Percentiles rank a stretch among this genome's conserved stretches.
Conservation (phyloP, 768 basidiomycete species). For the Agaricus blazei region DNA sequence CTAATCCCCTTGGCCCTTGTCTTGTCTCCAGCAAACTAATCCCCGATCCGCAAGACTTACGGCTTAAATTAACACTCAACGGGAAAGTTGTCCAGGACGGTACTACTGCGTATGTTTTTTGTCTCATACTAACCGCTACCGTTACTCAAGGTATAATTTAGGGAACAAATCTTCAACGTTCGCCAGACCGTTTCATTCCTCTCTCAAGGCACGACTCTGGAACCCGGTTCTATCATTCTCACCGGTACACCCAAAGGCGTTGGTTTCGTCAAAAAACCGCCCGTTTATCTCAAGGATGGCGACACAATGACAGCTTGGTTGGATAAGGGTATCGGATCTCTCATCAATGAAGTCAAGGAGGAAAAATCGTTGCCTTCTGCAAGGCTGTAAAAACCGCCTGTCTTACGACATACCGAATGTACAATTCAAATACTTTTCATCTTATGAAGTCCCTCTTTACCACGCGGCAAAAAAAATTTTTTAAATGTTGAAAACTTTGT, state of each 20-base stretch:
- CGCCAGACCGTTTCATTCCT: conserved; percentile 75
- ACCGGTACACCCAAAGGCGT: conserved; percentile 83
- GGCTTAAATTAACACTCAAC: conserved; percentile 63
- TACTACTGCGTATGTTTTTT: conserved; percentile 57
- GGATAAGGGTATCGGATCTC: conserved; percentile 70
- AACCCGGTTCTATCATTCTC: conserved; percentile 76
- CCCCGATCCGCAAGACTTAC: conserved; percentile 59
- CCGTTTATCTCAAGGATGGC: conserved; percentile 65
- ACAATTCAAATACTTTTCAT: too few relatives aligned
- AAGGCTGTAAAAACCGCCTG: conserved; percentile 1
- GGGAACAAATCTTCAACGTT: conserved; percentile 79
- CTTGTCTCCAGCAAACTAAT: conserved; percentile 64
- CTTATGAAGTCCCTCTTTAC: too few relatives aligned
- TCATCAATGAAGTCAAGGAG: conserved; percentile 75
- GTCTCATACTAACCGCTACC: background rate
- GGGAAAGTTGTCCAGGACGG: conserved; percentile 69
- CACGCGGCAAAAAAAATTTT: too few relatives aligned
- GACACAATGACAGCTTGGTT: conserved; percentile 69
- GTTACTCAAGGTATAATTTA: conserved; percentile 20
- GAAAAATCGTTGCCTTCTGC: conserved; percentile 29
- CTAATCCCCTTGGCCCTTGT: conserved; percentile 77
- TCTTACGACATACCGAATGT: background rate
- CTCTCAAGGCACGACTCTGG: conserved; percentile 80
- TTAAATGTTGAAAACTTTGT: too few relatives aligned
- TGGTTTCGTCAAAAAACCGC: conserved; percentile 71